Evolutionary conservation across 148 eudicot species (phyloP), one percentile per base, ranked within the genome.

Genomic region (Vaccinium macrocarpon): DNA sequence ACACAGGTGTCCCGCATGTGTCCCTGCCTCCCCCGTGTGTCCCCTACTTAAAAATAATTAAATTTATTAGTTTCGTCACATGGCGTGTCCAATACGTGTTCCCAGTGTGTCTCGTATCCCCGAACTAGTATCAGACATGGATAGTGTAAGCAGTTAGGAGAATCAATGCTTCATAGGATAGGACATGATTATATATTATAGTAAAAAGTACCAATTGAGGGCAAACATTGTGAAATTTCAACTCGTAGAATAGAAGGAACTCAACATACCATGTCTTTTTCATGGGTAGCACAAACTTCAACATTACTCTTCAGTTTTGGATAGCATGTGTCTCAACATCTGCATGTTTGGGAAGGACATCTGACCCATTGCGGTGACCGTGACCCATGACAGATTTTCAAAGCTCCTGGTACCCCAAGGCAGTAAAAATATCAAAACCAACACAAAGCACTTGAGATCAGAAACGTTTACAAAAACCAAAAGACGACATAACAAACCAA

Each of bases 241-340:
- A 48, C 86, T 87, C 83, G 82, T 85, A 32, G 78, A 84, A 42
- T 55, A 71, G 86, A 42, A 72, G 82, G 78, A 85, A 75, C 68
- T 32, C 72, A 84, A 42, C 88, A 73, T 29, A 82, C 82, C 66
- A 82, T 62, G 82, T 91, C 88, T 78, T 86, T 78, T 86, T 90
- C 78, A 87, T 87, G n/a, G 90, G 81, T 48, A 87, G 85, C 53
- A 74, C 89, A 80, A 86, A 61, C 86, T 91, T 94, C 87, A 90
- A 50, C 42, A 85, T 83, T 35, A 92, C 93, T 84, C 79, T 91
- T 11, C 83, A 82, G 79, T 88, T 90, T n/a, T 75, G 91, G 87
- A 85, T 89, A 35, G 87, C 86, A 81, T 51, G 76, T 84, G 23
- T 86, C 5, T 53, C 62, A 51, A 15, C 38, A 12, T 52, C 59